phyloP scores from a whole-genome alignment of 345 rosid species.

The Pelargonium nanum region DNA sequence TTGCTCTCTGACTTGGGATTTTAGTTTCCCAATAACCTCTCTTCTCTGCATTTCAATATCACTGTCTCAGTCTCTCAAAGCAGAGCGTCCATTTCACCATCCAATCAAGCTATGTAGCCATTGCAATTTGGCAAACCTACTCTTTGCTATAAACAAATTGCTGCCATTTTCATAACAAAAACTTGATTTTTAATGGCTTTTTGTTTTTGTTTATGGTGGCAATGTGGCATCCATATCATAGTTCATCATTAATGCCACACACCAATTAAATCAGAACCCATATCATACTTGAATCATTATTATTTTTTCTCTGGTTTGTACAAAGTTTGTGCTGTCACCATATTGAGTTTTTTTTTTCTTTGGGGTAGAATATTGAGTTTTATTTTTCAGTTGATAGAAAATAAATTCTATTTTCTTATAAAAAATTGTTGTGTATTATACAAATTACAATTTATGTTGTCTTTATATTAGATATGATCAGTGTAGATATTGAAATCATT shows the following conservation, averaged over 20 bases:
- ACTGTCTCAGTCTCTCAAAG: not conserved
- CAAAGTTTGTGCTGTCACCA: not conserved
- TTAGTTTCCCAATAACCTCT: slow-evolving; percentile 56
- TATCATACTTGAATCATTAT: not conserved
- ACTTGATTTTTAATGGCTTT: too few species aligned
- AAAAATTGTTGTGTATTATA: too few species aligned
- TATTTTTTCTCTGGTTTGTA: not conserved
- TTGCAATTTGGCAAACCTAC: not conserved
- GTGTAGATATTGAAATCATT: too few species aligned
- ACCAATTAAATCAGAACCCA: not conserved
- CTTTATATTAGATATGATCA: too few species aligned
- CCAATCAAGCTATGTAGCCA: not conserved
- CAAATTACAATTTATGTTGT: too few species aligned
- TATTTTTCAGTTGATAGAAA: not conserved
- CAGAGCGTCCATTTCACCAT: not conserved
- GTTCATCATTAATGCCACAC: not conserved
- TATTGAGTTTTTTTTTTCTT: not conserved
- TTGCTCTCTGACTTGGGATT: slow-evolving; percentile 47
- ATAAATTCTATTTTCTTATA: too few species aligned
- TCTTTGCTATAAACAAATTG: not conserved
- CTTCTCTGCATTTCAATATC: not conserved
- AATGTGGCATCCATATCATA: not conserved
- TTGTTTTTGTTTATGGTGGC: not conserved
- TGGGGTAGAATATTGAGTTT: too few species aligned
- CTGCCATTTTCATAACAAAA: not conserved